Conservation (phyloP, 805 yeast species). For the Ogataea nakhonphanomensis region DNA sequence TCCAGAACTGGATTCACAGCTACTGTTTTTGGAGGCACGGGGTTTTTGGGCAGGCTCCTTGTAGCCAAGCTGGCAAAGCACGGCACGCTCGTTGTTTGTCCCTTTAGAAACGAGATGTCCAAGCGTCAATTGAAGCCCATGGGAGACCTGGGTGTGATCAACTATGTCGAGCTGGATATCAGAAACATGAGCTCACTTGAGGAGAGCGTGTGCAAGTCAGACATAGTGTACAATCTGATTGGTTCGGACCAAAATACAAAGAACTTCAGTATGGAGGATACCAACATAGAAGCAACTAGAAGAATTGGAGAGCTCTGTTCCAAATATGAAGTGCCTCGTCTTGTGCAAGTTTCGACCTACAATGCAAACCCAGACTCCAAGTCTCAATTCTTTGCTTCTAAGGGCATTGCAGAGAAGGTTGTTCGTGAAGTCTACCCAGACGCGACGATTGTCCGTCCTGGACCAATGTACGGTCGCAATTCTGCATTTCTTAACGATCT, state of each 20-base stretch:
- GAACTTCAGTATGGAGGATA: constrained; percentile 79
- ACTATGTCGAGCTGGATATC: constrained; percentile 77
- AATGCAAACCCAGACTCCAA: constrained; percentile 67
- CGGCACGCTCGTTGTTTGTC: constrained; percentile 73
- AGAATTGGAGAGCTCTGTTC: constrained; percentile 72
- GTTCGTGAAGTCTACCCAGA: constrained; percentile 68
- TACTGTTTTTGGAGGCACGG: constrained; percentile 81
- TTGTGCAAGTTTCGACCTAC: constrained; percentile 75
- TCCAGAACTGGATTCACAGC: constrained; percentile 87
- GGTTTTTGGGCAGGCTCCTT: constrained; percentile 72
- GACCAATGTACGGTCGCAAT: constrained; percentile 73
- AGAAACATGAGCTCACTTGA: constrained; percentile 74
- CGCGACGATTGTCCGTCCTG: constrained; percentile 82
- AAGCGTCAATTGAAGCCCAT: constrained; percentile 75
- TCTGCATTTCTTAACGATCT: constrained; percentile 64
- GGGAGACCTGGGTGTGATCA: constrained; percentile 87
- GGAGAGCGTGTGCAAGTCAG: constrained; percentile 74
- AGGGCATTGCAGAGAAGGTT: constrained; percentile 72
- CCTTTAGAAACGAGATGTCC: constrained; percentile 78
- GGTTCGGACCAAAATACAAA: constrained; percentile 77
- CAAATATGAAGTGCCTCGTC: constrained; percentile 68
- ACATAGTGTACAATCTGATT: constrained; percentile 75
- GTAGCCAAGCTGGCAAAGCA: constrained; percentile 73
- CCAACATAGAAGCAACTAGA: constrained; percentile 73
- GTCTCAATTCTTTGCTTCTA: constrained; percentile 73